phyloP scores from a whole-genome alignment of 345 rosid species.

The Syzygium grande region DNA sequence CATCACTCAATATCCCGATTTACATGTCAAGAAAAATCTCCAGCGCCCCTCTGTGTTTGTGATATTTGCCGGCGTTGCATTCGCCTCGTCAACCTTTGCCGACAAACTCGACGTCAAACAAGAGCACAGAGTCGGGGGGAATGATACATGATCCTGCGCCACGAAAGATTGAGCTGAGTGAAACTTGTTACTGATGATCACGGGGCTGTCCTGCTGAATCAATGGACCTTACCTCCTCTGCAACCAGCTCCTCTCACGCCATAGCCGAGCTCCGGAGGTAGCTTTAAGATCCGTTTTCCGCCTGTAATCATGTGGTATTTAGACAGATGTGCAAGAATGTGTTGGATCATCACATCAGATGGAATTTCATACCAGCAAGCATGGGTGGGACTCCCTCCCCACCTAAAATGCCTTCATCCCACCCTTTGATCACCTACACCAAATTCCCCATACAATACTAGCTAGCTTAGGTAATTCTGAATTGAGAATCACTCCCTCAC shows the following conservation, averaged over 20 bases:
- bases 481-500: neutral
- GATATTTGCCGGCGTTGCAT: neutral
- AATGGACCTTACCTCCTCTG: conserved; percentile 56
- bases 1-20: neutral
- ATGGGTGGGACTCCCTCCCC: conserved; percentile 85
- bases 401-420: conserved; percentile 88
- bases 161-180: neutral
- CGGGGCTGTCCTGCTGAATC: neutral
- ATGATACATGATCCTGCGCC: conserved; percentile 78
- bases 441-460: neutral
- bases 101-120: conserved; percentile 75
- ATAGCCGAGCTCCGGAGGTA: conserved; percentile 80
- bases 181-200: neutral
- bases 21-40: neutral
- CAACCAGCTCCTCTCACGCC: conserved; percentile 94
- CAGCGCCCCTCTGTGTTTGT: neutral
- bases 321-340: neutral
- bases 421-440: conserved; percentile 72
- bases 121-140: conserved; percentile 79
- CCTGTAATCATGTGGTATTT: conserved; percentile 18
- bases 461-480: neutral
- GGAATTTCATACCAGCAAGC: conserved; percentile 55
- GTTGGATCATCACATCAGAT: neutral
- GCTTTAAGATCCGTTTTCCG: conserved; percentile 57
- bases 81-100: conserved; percentile 31